A percentile compares a stretch with the other conserved stretches of the same genome.
Conservation (phyloP, 768 basidiomycete species). For the Suillus subaureus region DNA sequence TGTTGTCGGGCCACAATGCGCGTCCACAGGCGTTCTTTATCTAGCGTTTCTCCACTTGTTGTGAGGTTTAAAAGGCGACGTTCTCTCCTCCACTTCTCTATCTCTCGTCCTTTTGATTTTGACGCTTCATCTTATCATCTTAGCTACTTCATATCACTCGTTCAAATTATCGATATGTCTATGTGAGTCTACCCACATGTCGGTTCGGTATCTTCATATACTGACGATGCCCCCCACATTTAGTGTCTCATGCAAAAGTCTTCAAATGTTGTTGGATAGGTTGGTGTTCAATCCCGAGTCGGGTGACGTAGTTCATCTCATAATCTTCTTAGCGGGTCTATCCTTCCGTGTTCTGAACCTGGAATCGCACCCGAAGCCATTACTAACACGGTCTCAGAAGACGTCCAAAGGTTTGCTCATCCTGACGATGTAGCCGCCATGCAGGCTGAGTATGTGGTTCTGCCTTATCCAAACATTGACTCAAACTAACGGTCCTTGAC, state of each 20-base stretch:
- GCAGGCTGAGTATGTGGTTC: background rate
- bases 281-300: background rate
- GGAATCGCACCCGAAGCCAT: background rate
- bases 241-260: background rate
- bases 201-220: background rate
- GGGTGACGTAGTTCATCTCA: background rate
- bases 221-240: background rate
- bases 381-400: background rate
- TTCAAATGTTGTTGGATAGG: background rate
- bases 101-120: no score
- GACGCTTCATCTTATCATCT: background rate
- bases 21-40: background rate
- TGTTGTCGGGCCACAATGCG: background rate
- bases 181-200: background rate
- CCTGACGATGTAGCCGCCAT: background rate
- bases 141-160: no score
- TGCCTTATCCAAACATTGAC: background rate
- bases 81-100: background rate
- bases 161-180: background rate
- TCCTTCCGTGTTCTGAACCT: background rate
- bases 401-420: background rate
- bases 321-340: background rate
- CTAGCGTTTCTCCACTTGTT: background rate
- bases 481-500: background rate
- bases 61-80: background rate